Percentiles rank a stretch among this genome's conserved stretches.
Conservation (phyloP, 2,329 filamentous ascomycete species). For the Aspergillus hiratsukae region DNA sequence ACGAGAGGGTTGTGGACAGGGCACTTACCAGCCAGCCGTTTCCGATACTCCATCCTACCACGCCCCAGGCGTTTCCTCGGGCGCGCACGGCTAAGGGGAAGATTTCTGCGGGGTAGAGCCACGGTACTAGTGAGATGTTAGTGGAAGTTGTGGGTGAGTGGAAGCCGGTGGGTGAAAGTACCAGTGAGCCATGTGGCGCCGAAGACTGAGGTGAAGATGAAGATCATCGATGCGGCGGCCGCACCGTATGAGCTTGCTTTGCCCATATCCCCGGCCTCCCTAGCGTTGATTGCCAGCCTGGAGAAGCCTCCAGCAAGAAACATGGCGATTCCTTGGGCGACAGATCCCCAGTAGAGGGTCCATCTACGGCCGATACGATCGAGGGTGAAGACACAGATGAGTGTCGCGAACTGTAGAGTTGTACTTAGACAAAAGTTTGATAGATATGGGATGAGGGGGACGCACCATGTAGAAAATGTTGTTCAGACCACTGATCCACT, state of each 20-base stretch:
- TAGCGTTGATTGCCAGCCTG: constrained; percentile 49
- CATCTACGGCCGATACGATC: constrained; percentile 65
- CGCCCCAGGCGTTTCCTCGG: constrained; percentile 71
- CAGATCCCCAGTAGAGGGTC: constrained; percentile 65
- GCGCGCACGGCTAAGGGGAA: constrained; percentile 68
- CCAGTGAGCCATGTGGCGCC: constrained; percentile 57
- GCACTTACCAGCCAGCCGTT: constrained; percentile 59
- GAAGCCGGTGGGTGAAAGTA: constrained; percentile 43
- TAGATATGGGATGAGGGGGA: background rate
- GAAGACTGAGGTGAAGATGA: constrained; percentile 62
- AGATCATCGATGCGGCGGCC: constrained; percentile 67
- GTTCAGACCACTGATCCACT: constrained; percentile 60
- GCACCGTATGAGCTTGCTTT: constrained; percentile 54
- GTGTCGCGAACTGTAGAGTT: constrained; percentile 52
- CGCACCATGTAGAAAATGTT: constrained; percentile 54
- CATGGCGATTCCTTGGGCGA: constrained; percentile 62
- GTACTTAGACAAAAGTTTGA: background rate
- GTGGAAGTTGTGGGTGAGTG: constrained; percentile 59
- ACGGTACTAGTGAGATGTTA: constrained; percentile 47
- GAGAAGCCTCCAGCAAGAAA: constrained; percentile 63
- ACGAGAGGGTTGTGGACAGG: constrained; percentile 10
- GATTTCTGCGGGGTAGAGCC: constrained; percentile 68
- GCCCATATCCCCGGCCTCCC: constrained; percentile 40
- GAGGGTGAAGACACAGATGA: constrained; percentile 66
- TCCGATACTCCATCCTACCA: constrained; percentile 71